Base-by-base conservation (phyloP, 306 rosid genomes). In the Trichosanthes truncata region DNA sequence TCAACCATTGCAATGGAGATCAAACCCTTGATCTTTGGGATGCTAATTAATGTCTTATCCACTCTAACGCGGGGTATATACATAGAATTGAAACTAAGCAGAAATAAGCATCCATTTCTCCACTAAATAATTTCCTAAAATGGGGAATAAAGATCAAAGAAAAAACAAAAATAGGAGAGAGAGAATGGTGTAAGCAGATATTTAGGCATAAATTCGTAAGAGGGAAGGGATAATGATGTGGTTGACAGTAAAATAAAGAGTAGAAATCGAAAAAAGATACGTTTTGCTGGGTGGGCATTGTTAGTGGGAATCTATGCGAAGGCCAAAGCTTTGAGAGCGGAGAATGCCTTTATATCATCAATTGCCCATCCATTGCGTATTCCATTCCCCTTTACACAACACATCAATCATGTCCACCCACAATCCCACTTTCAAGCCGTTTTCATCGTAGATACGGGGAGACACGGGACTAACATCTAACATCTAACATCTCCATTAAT, bases 291-390 rank as follows among this genome's bases (percentile, higher is more conserved):
- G 78, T 51, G 60, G 23, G 43, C 43, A 46, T 48, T 46, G 46
- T 25, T 74, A 49, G 78, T 74, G 78, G 78, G 78, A 74, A 74
- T 74, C 78, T 51, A 74, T 51, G 60, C 62, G 18, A 74, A 26
- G 45, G 57, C 77, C 78, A 73, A 73, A 73, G 29, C 75, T 38
- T 73, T 73, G 45, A 72, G 23, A 72, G 38, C 5, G 3, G 21
- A 48, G 26, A 73, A 29, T 71, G 56, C 6, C 56, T 73, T 72
- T 72, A 46, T 46, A 72, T 72, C 57, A 72, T 13, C 77, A 46
- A 72, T 45, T 43, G 55, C 21, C 35, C 52, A n/a, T 43, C 53
- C 31, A 72, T 72, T 41, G 38, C 3, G 4, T 25, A 72, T 72
- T 72, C 77, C 59, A 25, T 72, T 72, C 29, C 13, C 20, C 49